Conservation (phyloP, 2,329 filamentous ascomycete genomes). For the Trichoderma hamatum region DNA sequence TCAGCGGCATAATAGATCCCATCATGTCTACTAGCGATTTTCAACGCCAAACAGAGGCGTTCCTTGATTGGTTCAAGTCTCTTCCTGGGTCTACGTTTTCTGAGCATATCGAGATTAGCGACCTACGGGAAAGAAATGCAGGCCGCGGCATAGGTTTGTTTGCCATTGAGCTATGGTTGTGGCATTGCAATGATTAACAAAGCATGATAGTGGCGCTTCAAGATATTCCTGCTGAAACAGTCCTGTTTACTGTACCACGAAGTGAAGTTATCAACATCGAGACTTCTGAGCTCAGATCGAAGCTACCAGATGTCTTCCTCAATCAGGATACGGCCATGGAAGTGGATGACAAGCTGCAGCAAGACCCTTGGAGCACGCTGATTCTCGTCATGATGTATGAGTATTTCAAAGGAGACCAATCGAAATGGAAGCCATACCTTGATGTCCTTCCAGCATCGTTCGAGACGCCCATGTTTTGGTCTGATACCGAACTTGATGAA, state of each 20-base stretch:
- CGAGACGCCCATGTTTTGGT: slow-evolving; percentile 92
- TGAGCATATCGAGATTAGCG: slow-evolving; percentile 53
- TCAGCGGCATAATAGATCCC: neutral
- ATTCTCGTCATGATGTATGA: slow-evolving; percentile 86
- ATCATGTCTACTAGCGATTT: slow-evolving; percentile 41
- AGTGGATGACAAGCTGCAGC: slow-evolving; percentile 42
- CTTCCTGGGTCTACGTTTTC: slow-evolving; percentile 58
- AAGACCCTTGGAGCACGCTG: slow-evolving; percentile 59
- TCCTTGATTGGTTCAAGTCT: slow-evolving; percentile 58
- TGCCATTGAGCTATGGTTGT: too few relatives aligned
- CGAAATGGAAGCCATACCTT: slow-evolving; percentile 78
- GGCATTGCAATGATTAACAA: neutral
- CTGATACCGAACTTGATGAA: slow-evolving; percentile 65
- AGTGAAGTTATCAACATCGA: slow-evolving; percentile 69
- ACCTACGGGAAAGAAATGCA: slow-evolving; percentile 53
- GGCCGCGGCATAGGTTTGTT: slow-evolving; percentile 59
- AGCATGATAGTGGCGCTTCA: slow-evolving; percentile 63
- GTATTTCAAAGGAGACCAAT: slow-evolving; percentile 58
- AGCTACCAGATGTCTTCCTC: slow-evolving; percentile 58
- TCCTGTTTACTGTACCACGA: slow-evolving; percentile 79
- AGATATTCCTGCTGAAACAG: slow-evolving; percentile 73
- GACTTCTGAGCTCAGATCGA: slow-evolving; percentile 68
- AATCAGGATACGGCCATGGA: slow-evolving; percentile 44
- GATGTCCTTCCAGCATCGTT: slow-evolving; percentile 72
- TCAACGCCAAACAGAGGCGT: slow-evolving; percentile 47